Evolutionary conservation across 306 rosid species (phyloP).

Genomic region (Trifolium fragiferum): DNA sequence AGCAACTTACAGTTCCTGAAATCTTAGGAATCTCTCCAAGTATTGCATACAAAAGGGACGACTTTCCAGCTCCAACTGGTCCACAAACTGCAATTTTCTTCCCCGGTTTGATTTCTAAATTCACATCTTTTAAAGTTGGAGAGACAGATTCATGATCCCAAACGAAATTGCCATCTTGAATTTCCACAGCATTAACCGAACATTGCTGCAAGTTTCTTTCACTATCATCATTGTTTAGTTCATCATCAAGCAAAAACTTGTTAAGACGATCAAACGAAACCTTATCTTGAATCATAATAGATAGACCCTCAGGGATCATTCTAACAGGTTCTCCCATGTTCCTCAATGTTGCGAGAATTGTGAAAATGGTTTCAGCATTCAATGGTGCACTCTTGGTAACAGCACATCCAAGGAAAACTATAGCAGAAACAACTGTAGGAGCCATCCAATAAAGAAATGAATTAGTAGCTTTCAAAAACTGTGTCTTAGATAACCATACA

Average conservation of each 20-base stretch:
- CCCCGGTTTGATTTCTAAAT: neutral
- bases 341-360: neutral
- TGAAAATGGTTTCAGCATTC: neutral
- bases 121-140: neutral
- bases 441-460: neutral
- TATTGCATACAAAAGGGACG: neutral
- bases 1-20: conserved; percentile 52
- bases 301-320: neutral
- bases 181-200: neutral
- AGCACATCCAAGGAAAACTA: neutral
- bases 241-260: neutral
- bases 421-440: neutral
- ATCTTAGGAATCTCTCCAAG: neutral
- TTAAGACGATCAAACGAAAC: neutral
- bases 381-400: neutral
- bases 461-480: neutral
- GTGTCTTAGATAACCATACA: conserved; percentile 63
- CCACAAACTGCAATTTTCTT: neutral
- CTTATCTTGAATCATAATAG: neutral
- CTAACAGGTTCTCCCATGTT: neutral
- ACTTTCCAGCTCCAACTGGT: neutral
- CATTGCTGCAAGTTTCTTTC: neutral
- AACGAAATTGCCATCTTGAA: neutral
- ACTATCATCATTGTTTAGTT: neutral
- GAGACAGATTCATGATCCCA: neutral